These are phyloP conservation scores for Ashbya aceris DNA, from an alignment of 1,139 yeast genomes.

Conservation along the genomic window DNA sequence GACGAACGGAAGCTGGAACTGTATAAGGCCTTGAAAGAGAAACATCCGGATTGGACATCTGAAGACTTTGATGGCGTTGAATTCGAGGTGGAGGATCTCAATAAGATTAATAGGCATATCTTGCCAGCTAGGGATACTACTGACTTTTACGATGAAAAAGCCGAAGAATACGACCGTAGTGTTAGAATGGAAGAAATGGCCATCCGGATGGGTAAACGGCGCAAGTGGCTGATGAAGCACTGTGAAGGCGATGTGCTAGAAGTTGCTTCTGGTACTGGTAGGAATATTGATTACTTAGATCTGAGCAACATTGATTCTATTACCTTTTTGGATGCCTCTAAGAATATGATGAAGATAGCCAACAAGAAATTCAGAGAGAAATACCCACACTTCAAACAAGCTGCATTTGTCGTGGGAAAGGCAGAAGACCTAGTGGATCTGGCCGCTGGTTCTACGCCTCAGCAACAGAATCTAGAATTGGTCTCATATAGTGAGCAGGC, in stretches of 20 bases:
- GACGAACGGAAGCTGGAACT: constrained; percentile 46
- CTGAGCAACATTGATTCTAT: constrained; percentile 54
- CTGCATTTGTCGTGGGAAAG: constrained; percentile 83
- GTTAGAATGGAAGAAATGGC: constrained; percentile 82
- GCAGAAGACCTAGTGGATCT: constrained; percentile 72
- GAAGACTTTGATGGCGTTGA: constrained; percentile 32
- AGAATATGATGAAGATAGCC: constrained; percentile 78
- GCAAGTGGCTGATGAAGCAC: constrained; percentile 77
- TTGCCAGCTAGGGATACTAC: constrained; percentile 77
- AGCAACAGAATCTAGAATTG: constrained; percentile 9
- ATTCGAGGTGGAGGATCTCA: constrained; percentile 47
- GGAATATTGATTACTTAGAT: constrained; percentile 71
- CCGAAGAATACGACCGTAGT: constrained; percentile 71
- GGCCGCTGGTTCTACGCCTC: constrained; percentile 32
- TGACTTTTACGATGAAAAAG: constrained; percentile 67
- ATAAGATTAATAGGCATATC: constrained; percentile 38
- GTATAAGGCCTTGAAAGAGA: constrained; percentile 45
- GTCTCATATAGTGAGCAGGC: constrained; percentile 16
- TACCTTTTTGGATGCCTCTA: constrained; percentile 78
- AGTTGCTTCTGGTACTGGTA: constrained; percentile 93
- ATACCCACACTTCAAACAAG: constrained; percentile 59
- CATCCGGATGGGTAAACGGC: constrained; percentile 70
- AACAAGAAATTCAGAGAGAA: constrained; percentile 59
- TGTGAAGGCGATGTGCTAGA: constrained; percentile 83
- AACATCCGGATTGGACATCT: constrained; percentile 16